These are phyloP conservation scores for Coriolopsis trogii DNA, from an alignment of 1,284 basidiomycete species.

Conservation along the genomic window DNA sequence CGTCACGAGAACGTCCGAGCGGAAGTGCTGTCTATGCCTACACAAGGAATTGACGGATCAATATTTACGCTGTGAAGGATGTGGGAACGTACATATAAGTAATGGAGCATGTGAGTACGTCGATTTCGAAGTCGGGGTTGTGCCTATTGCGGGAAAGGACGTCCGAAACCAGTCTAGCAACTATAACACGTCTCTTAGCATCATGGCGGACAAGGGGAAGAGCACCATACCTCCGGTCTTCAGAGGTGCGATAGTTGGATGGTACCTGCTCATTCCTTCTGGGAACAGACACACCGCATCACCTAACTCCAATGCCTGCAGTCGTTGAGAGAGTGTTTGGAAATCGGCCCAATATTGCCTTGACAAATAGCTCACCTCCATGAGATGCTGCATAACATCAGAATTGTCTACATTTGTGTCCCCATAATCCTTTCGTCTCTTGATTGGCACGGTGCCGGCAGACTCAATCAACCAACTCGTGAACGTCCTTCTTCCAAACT, in stretches of 20 bases:
- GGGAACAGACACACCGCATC: constrained; percentile 84
- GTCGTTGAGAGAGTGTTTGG: not conserved
- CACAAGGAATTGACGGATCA: constrained; percentile 1
- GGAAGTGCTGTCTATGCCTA: constrained; percentile 73
- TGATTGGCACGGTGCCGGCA: constrained; percentile 81
- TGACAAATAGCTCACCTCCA: constrained; percentile 49
- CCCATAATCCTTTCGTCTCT: constrained; percentile 69
- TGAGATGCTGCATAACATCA: constrained; percentile 65
- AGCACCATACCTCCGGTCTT: constrained; percentile 73
- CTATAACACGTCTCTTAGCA: too few species aligned
- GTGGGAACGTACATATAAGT: constrained; percentile 69
- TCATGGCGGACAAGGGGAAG: too few species aligned
- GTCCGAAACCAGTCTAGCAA: constrained; percentile 80
- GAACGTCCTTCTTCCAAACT: constrained; percentile 80
- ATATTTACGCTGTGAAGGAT: constrained; percentile 43
- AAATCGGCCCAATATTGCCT: not conserved
- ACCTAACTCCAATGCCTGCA: constrained; percentile 73
- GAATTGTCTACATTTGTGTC: constrained; percentile 65
- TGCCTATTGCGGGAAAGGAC: constrained; percentile 71
- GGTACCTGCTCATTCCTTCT: constrained; percentile 82
- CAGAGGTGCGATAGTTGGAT: constrained; percentile 79
- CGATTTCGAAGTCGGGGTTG: constrained; percentile 70
- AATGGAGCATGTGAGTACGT: constrained; percentile 76
- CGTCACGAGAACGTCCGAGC: constrained; percentile 83
- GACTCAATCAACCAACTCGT: constrained; percentile 89